These are phyloP conservation scores for Amaranthus hypochondriacus DNA, from an alignment of 148 eudicot genomes.

Conservation along the genomic window DNA sequence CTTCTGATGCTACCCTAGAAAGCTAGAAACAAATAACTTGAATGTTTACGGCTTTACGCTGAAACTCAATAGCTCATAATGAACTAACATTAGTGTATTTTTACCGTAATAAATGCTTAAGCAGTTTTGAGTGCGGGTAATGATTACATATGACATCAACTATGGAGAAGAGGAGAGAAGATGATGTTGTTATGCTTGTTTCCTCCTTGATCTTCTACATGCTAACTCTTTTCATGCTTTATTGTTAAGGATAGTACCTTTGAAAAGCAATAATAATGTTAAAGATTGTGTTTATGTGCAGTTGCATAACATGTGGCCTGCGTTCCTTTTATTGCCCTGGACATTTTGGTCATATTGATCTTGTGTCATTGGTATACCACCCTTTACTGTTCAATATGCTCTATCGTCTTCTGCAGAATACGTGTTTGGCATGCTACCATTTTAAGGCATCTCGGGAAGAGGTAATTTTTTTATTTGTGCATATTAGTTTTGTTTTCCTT, in stretches of 20 bases:
- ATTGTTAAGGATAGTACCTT: neutral
- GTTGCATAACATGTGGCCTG: constrained; percentile 80
- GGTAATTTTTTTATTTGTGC: constrained; percentile 32
- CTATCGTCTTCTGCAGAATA: constrained; percentile 45
- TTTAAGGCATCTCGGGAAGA: constrained; percentile 39
- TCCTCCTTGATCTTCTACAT: neutral
- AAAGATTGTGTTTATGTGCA: constrained; percentile 30
- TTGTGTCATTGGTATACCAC: constrained; percentile 57
- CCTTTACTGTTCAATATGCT: constrained; percentile 65
- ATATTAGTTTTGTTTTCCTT: neutral
- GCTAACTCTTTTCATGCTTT: neutral
- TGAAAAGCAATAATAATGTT: neutral
- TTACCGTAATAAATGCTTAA: too few relatives aligned
- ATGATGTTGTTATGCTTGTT: neutral
- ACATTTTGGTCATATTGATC: constrained; percentile 94
- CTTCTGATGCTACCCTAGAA: too few relatives aligned
- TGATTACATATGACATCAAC: neutral
- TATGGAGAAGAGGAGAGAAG: constrained; percentile 1
- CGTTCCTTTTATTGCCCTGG: constrained; percentile 61
- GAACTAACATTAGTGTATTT: too few relatives aligned
- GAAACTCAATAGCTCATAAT: too few relatives aligned
- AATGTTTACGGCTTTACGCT: too few relatives aligned
- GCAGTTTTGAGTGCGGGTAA: neutral
- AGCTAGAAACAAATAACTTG: too few relatives aligned
- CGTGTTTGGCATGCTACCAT: constrained; percentile 69